A percentile compares a stretch with the other conserved stretches of the same genome.
Evolutionary conservation across 805 yeast species (phyloP).

Genomic region (Candida coleopterorum): DNA sequence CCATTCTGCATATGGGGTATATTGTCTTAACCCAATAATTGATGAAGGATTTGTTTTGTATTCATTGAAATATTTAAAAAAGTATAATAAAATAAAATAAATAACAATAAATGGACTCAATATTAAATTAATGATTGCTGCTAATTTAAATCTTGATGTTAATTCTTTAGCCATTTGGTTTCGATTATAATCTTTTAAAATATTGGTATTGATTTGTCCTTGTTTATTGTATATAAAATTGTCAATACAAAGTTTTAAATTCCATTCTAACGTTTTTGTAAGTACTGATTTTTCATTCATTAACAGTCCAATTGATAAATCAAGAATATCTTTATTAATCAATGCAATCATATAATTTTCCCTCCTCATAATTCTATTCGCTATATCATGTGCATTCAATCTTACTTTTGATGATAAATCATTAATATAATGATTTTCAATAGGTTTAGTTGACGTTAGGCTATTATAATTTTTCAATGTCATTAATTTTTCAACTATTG

Average conservation of each 20-base stretch:
- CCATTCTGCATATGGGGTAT: constrained; percentile 95
- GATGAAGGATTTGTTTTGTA: constrained; percentile 84
- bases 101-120: constrained; percentile 82
- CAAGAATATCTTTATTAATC: constrained; percentile 71
- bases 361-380: constrained; percentile 91
- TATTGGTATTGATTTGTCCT: constrained; percentile 72
- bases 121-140: constrained; percentile 78
- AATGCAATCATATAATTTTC: constrained; percentile 92
- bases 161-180: constrained; percentile 64
- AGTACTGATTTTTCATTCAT: constrained; percentile 36
- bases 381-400: constrained; percentile 89
- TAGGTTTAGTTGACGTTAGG: constrained; percentile 40
- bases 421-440: constrained; percentile 21
- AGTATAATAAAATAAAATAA: constrained; percentile 78
- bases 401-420: constrained; percentile 69
- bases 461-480: constrained; percentile 77
- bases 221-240: constrained; percentile 79
- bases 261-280: constrained; percentile 93
- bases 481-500: constrained; percentile 73
- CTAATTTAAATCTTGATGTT: constrained; percentile 74
- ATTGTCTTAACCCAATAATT: constrained; percentile 66
- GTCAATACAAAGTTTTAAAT: constrained; percentile 78
- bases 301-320: constrained; percentile 44
- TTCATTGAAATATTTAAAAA: constrained; percentile 89
- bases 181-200: constrained; percentile 69